Percentiles rank a stretch among this genome's conserved stretches.
Evolutionary conservation across 768 basidiomycete species (phyloP).

Genomic region (Boletus insuetus): DNA sequence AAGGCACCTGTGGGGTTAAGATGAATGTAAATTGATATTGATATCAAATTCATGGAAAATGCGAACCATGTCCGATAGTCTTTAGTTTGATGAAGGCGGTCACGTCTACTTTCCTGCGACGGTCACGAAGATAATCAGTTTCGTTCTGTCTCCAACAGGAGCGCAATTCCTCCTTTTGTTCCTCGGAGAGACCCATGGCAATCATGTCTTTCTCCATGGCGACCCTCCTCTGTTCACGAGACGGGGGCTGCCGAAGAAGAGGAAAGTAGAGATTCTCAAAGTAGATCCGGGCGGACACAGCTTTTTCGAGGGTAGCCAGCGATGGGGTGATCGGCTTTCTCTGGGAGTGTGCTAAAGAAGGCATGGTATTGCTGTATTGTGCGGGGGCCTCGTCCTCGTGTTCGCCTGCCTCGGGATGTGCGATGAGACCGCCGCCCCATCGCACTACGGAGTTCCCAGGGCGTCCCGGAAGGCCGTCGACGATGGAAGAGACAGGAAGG

Average conservation of each 20-base stretch:
- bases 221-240: conserved; percentile 78
- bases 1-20: conserved; percentile 70
- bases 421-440: conserved; percentile 57
- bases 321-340: conserved; percentile 76
- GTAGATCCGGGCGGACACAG: conserved; percentile 88
- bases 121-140: conserved; percentile 84
- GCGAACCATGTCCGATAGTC: conserved; percentile 88
- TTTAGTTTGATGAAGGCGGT: conserved; percentile 87
- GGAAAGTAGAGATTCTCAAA: conserved; percentile 91
- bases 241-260: conserved; percentile 78
- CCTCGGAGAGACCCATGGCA: conserved; percentile 64
- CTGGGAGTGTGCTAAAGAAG: conserved; percentile 37
- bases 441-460: conserved; percentile 60
- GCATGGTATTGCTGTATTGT: conserved; percentile 20
- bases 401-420: conserved; percentile 67
- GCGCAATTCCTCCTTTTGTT: conserved; percentile 69
- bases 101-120: conserved; percentile 76
- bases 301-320: conserved; percentile 88
- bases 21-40: conserved; percentile 19
- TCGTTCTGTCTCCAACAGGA: conserved; percentile 84
- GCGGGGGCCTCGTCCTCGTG: conserved; percentile 44
- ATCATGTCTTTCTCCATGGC: conserved; percentile 89
- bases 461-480: conserved; percentile 49
- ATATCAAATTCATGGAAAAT: conserved; percentile 26
- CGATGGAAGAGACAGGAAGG: conserved; percentile 41